These are phyloP conservation scores for Hygrophorus pudorinus DNA, from an alignment of 768 basidiomycete species.

Conservation along the genomic window DNA sequence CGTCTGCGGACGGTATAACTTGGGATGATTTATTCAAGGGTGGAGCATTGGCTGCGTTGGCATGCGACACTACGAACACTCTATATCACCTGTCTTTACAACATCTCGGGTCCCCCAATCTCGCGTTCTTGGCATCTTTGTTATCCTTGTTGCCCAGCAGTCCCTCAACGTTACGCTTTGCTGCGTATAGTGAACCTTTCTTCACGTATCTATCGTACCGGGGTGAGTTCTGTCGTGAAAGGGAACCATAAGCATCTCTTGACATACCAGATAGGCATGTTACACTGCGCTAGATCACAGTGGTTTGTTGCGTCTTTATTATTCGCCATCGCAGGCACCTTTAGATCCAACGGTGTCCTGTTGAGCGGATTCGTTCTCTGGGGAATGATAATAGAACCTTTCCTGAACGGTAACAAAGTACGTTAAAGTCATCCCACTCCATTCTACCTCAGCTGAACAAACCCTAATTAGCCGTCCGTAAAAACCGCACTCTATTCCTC, in stretches of 20 bases:
- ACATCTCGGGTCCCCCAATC: conserved; percentile 41
- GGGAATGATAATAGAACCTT: conserved; percentile 52
- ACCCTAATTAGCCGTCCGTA: conserved; percentile 24
- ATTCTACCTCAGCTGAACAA: conserved; percentile 4
- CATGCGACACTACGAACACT: conserved; percentile 32
- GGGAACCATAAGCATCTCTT: not conserved
- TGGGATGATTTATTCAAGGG: conserved; percentile 23
- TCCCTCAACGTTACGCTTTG: conserved; percentile 60
- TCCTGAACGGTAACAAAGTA: conserved; percentile 29
- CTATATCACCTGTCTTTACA: conserved; percentile 51
- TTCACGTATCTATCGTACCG: conserved; percentile 75
- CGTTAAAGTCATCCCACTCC: conserved; percentile 5
- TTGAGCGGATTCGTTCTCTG: conserved; percentile 73
- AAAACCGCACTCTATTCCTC: conserved; percentile 24
- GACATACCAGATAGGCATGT: conserved; percentile 39
- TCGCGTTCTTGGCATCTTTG: conserved; percentile 52
- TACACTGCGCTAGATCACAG: conserved; percentile 35
- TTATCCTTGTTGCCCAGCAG: conserved; percentile 77
- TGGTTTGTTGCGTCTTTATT: conserved; percentile 48
- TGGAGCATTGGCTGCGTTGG: conserved; percentile 26
- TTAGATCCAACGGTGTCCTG: conserved; percentile 73
- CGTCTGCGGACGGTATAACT: conserved; percentile 4
- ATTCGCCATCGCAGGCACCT: conserved; percentile 54
- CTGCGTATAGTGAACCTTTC: conserved; percentile 78
- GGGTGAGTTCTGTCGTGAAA: conserved; percentile 30